Percentiles rank a stretch among this genome's conserved stretches.
phyloP scores from a whole-genome alignment of 192 early-diverging fungal genomes.

The Coemansia sp. region DNA sequence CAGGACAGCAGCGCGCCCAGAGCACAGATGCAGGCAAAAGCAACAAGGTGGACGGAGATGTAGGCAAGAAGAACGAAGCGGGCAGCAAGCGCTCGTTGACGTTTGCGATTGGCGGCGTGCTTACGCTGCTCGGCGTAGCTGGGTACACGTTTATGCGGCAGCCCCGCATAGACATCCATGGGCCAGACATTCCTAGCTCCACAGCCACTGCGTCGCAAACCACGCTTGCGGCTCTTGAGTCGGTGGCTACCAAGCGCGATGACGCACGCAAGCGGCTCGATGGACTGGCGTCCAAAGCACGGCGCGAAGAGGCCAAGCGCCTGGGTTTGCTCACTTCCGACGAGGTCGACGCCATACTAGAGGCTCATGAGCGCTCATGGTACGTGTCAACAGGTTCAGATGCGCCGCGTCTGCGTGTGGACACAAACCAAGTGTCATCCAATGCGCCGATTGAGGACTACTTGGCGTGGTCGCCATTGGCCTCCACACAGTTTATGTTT shows the following conservation, averaged over 20 bases:
- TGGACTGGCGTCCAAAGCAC: slow-evolving; percentile 10
- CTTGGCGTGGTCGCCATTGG: slow-evolving; percentile 23
- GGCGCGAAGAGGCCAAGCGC: slow-evolving; percentile 17
- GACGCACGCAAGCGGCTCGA: slow-evolving; percentile 31
- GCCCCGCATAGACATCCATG: slow-evolving; percentile 6
- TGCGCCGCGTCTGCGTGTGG: slow-evolving; percentile 17
- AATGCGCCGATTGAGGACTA: slow-evolving; percentile 53
- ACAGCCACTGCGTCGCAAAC: not conserved
- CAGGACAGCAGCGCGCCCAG: not conserved
- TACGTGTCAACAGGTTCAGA: not conserved
- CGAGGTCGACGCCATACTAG: slow-evolving; percentile 41
- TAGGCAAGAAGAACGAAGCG: not conserved
- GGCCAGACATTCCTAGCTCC: not conserved
- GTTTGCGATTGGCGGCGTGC: slow-evolving; percentile 41
- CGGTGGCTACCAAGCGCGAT: slow-evolving; percentile 30
- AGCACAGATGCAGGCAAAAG: not conserved
- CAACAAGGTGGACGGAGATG: not conserved
- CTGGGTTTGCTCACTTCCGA: slow-evolving; percentile 31
- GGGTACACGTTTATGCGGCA: slow-evolving; percentile 36
- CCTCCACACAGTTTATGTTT: slow-evolving; percentile 28
- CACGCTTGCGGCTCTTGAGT: slow-evolving; percentile 24
- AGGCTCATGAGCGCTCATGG: slow-evolving; percentile 37
- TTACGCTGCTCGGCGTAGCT: slow-evolving; percentile 36
- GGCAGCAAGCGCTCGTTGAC: slow-evolving; percentile 38
- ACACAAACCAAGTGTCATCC: slow-evolving; percentile 51